Base-by-base conservation (phyloP, 352 stramenopile species). In the Pythium diclinum region DNA sequence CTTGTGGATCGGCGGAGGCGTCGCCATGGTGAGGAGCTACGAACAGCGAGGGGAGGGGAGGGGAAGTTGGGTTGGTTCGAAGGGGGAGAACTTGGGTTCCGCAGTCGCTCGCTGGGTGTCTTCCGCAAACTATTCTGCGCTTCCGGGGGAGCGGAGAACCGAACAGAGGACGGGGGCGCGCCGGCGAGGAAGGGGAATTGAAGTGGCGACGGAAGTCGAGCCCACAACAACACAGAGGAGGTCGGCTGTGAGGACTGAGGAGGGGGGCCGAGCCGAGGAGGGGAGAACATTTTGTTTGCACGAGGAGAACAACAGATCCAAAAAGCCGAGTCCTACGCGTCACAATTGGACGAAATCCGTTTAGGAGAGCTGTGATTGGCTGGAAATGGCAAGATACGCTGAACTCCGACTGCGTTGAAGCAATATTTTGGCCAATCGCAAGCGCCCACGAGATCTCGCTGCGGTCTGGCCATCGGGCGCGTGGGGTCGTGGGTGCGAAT, bases 1-100 rank as follows among this genome's bases (percentile, higher is more conserved):
- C 46, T 83, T 84, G 60, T 77, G 63, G 63, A 91, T 88, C 25
- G 81, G 81, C 71, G 76, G 75, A 7, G 83, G 79, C 61, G 81
- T 89, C 64, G 84, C 70, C 82, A 91, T 92, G 57, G 46, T 56
- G 49, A 38, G n/a, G 2, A 11, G 14, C 14, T 28, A 6, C 21
- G 17, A 40, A 55, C 16, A 42, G 54, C 11, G 40, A 3, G 36
- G 44, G 49, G 48, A 56, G 63, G 30, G 34, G 58, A 16, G n/a
- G 62, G n/a, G 52, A 30, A 51, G 42, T 13, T 19, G 51, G 48
- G 17, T 30, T 16, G 56, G 53, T n/a, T 30, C 8, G 14, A 21
- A 44, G 21, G 61, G 21, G 33, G 42, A 49, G 42, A 25, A 11
- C 4, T 16, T 51, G 16, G 44, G 44, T 51, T 51, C 44, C 44